Conservation (phyloP, 2,329 filamentous ascomycete species). For the Grosmannia penicillata region DNA sequence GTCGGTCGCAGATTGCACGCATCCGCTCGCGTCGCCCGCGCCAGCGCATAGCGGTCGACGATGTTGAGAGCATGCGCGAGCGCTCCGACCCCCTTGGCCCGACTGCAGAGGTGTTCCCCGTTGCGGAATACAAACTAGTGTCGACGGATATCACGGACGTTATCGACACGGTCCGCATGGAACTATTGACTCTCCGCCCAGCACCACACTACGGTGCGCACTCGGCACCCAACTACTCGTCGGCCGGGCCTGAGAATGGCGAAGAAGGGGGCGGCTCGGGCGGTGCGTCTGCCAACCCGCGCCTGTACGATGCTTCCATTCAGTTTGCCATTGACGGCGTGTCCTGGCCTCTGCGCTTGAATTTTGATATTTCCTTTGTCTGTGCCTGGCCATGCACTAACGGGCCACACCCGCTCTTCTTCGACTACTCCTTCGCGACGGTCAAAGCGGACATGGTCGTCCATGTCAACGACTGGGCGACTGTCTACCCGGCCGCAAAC, state of each 20-base stretch:
- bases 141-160: conserved; percentile 40
- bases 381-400: conserved; percentile 48
- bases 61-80: conserved; percentile 50
- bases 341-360: conserved; percentile 48
- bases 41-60: conserved; percentile 38
- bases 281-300: conserved; percentile 15
- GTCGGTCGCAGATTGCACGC: conserved; percentile 53
- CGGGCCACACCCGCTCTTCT: conserved; percentile 56
- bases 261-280: conserved; percentile 6
- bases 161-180: conserved; percentile 53
- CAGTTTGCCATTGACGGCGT: conserved; percentile 48
- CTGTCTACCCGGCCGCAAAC: conserved; percentile 19
- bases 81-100: conserved; percentile 57
- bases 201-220: neutral
- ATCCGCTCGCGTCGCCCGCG: conserved; percentile 46
- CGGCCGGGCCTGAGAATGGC: neutral
- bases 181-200: conserved; percentile 45
- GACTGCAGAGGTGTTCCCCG: conserved; percentile 43
- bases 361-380: conserved; percentile 51
- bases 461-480: conserved; percentile 50
- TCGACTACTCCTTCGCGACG: conserved; percentile 48
- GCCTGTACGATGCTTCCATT: conserved; percentile 42
- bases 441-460: conserved; percentile 52
- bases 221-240: neutral
- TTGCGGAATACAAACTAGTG: conserved; percentile 52